A percentile compares a stretch with the other conserved stretches of the same genome.
Conservation (phyloP, 2,329 filamentous ascomycete genomes). For the Ophiostoma ips region DNA sequence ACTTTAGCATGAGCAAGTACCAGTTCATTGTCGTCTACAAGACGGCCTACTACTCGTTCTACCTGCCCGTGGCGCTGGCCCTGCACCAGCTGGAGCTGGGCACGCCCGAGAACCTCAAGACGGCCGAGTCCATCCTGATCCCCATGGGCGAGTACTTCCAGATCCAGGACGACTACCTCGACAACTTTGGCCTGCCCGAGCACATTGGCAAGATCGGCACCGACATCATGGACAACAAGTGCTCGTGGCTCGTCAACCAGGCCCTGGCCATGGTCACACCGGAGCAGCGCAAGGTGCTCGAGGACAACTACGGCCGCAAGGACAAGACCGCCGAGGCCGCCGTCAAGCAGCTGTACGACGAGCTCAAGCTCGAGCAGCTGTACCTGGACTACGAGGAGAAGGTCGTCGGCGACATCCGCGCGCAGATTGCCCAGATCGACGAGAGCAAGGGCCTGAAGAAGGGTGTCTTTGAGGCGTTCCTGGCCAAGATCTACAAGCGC, state of each 20-base stretch:
- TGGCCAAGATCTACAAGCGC: slow-evolving; percentile 96
- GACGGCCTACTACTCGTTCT: slow-evolving; percentile 98
- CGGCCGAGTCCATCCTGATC: slow-evolving; percentile 82
- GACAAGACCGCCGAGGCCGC: slow-evolving; percentile 67
- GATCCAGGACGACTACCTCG: slow-evolving; percentile 95
- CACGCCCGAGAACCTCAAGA: slow-evolving; percentile 76
- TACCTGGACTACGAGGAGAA: slow-evolving; percentile 88
- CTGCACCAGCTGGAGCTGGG: slow-evolving; percentile 76
- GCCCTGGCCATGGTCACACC: slow-evolving; percentile 67
- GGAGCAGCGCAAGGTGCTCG: slow-evolving; percentile 76
- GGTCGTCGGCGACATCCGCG: slow-evolving; percentile 61
- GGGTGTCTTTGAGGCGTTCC: slow-evolving; percentile 75
- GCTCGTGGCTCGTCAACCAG: slow-evolving; percentile 95
- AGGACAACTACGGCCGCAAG: slow-evolving; percentile 90
- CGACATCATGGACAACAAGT: slow-evolving; percentile 99
- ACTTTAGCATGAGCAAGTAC: slow-evolving; percentile 93
- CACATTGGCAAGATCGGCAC: slow-evolving; percentile 97
- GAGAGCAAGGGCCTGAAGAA: slow-evolving; percentile 84
- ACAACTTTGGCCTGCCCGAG: slow-evolving; percentile 88
- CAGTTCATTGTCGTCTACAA: slow-evolving; percentile 99
- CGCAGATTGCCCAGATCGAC: slow-evolving; percentile 65
- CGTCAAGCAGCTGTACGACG: slow-evolving; percentile 80
- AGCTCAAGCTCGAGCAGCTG: slow-evolving; percentile 67
- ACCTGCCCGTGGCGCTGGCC: slow-evolving; percentile 86
- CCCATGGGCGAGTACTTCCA: slow-evolving; percentile 99